Conservation (phyloP, 352 stramenopile genomes). For the Phytophthora pini region DNA sequence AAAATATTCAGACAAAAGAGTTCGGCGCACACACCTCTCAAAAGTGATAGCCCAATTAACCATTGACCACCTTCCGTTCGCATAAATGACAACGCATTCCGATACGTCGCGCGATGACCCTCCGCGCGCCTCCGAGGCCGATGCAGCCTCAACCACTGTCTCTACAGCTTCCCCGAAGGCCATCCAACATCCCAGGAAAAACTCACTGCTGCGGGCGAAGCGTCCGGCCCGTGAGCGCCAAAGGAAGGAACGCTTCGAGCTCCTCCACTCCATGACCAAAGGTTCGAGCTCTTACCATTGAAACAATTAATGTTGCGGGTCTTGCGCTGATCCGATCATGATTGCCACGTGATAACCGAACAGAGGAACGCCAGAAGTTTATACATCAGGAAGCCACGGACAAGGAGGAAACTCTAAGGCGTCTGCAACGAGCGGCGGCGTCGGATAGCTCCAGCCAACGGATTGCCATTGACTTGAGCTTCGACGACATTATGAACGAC, state of each 20-base stretch:
- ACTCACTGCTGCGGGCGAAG: constrained; percentile 27
- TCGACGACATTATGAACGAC: constrained; percentile 86
- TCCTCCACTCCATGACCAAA: constrained; percentile 68
- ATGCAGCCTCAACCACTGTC: constrained; percentile 7
- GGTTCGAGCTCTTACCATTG: constrained; percentile 32
- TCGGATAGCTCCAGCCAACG: constrained; percentile 38
- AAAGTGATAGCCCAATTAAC: constrained; percentile 11
- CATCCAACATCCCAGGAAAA: constrained; percentile 2
- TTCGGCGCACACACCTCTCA: background rate
- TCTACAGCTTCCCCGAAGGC: background rate
- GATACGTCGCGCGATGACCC: constrained; percentile 15
- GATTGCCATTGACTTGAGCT: constrained; percentile 73
- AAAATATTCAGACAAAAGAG: constrained; percentile 24
- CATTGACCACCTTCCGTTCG: constrained; percentile 21
- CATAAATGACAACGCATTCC: constrained; percentile 13
- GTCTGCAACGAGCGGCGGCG: constrained; percentile 37
- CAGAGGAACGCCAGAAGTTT: constrained; percentile 63
- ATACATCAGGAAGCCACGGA: constrained; percentile 47
- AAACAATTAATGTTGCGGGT: background rate
- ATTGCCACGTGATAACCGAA: constrained; percentile 6
- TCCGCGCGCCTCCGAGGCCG: background rate
- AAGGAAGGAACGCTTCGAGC: constrained; percentile 54
- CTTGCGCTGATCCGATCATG: background rate
- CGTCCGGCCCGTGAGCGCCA: constrained; percentile 51
- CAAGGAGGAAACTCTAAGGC: constrained; percentile 38